Conservation (phyloP, 2,329 filamentous ascomycete genomes). For the Colletotrichum shisoi region DNA sequence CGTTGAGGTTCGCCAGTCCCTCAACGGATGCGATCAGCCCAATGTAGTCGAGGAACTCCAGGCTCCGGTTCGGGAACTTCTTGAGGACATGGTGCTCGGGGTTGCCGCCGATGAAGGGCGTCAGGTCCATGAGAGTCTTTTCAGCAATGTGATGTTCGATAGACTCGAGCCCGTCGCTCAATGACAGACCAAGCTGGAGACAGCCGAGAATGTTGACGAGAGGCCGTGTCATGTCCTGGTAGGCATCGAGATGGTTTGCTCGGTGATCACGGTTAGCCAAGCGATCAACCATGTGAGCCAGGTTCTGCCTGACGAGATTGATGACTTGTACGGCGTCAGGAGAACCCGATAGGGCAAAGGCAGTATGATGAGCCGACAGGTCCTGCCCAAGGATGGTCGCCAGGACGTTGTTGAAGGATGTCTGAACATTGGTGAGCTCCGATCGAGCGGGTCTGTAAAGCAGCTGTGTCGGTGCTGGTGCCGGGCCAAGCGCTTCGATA, state of each 20-base stretch:
- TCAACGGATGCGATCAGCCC: slow-evolving; percentile 58
- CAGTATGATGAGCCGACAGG: slow-evolving; percentile 51
- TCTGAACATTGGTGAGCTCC: slow-evolving; percentile 75
- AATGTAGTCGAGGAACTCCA: slow-evolving; percentile 62
- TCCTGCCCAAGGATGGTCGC: slow-evolving; percentile 66
- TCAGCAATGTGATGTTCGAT: slow-evolving; percentile 11
- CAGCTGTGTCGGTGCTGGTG: slow-evolving; percentile 68
- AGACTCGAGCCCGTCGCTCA: slow-evolving; percentile 58
- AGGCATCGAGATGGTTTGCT: slow-evolving; percentile 73
- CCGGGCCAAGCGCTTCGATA: slow-evolving; percentile 68
- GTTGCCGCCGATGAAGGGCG: slow-evolving; percentile 65
- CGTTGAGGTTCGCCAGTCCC: slow-evolving; percentile 53
- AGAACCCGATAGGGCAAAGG: slow-evolving; percentile 46
- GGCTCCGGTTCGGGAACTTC: slow-evolving; percentile 45
- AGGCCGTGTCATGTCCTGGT: slow-evolving; percentile 84
- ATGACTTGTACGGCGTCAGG: slow-evolving; percentile 54
- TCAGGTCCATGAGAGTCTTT: slow-evolving; percentile 52
- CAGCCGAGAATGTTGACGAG: slow-evolving; percentile 81
- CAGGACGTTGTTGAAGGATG: slow-evolving; percentile 81
- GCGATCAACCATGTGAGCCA: slow-evolving; percentile 74
- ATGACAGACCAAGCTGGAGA: slow-evolving; percentile 75
- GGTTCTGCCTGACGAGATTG: slow-evolving; percentile 61
- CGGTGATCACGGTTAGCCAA: slow-evolving; percentile 73
- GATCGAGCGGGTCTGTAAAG: slow-evolving; percentile 76
- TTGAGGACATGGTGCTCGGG: slow-evolving; percentile 33